Evolutionary conservation across 768 basidiomycete genomes (phyloP), one percentile per base, ranked within the genome.

Genomic region (Hygrophorus pudorinus): DNA sequence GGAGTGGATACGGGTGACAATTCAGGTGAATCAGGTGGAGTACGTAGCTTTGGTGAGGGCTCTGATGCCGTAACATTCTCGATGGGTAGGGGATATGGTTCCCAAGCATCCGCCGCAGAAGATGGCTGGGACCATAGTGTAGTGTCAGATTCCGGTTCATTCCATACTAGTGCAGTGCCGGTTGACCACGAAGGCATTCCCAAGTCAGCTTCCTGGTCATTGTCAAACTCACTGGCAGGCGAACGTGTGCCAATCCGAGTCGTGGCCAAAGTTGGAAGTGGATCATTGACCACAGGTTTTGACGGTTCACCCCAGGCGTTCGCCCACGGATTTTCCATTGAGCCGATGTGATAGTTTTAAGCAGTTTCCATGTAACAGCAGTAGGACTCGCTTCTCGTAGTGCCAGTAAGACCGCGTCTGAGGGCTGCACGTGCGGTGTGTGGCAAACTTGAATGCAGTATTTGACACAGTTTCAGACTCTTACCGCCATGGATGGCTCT

Each of bases 251-350:
- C 32, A 14, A 31, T n/a, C 45, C 45, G 46, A 13, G 49, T n/a
- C 18, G 38, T 35, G 40, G 37, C 44, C 13, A 11, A 24, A 24
- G 21, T n/a, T 28, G 32, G 32, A 12, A 14, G 11, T 17, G 31
- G 5, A n/a, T 33, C 17, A 41, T 16, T 12, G 14, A 32, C 13
- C 3, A 17, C 17, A 27, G 53, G 48, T 45, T 68, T 66, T 16
- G 64, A 51, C 38, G 76, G 57, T 48, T 78, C 75, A 44, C 68
- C 72, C 81, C 79, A 84, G 44, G 78, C 73, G 59, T 80, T 81
- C 33, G 76, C 75, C 78, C 83, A 88, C 38, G 82, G 78, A 60
- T 87, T 78, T 52, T 85, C 82, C 81, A 85, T 85, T 20, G 24
- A 33, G 31, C 27, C 20, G 47, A 13, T 42, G 39, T 38, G 45